Base-by-base conservation (phyloP, 108 stramenopile genomes). In the Schizochytrium sp. region DNA sequence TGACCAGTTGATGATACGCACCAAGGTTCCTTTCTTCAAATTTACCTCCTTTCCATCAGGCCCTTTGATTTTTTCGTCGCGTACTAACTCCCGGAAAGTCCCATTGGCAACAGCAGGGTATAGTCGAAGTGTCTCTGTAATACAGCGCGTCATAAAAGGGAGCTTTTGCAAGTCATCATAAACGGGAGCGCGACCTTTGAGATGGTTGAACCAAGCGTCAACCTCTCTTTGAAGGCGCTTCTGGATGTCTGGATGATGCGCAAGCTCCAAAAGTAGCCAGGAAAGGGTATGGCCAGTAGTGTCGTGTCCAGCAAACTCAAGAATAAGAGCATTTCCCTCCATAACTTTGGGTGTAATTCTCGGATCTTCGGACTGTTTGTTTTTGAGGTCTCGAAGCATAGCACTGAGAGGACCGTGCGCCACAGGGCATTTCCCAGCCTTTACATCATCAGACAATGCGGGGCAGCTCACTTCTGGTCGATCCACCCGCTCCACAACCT, bases 261-360 rank as follows among this genome's bases (percentile, higher is more conserved):
- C 49, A 10, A 83, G 53, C 28, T 83, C 76, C 28, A 55, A 83
- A 53, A 83, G 76, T 53, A 83, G 76, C 76, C 76, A 83, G 45
- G 76, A 55, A 8, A 83, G 5, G 15, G 76, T 83, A 50, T 83
- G 76, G 76, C 76, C 76, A 1, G 76, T 83, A 13, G 76, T 83
- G 53, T 83, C 76, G 76, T 83, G 76, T 40, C 76, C 76, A 42
- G 76, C 76, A 28, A 83, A 83, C 76, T 49, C 76, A 40, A 83
- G 55, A 2, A 83, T 83, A 40, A 83, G 45, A 17, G 76, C 76
- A 40, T 83, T 83, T n/a, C 76, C 76, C 8, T 47, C 28, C 28
- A 28, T 28, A 28, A 28, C 28, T 28, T 28, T 28, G 28, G 28
- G 28, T 28, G 28, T 28, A 28, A 28, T 28, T 28, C 28, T 28